phyloP scores from a whole-genome alignment of 2,329 filamentous ascomycete species.

The Fusarium torreyae region DNA sequence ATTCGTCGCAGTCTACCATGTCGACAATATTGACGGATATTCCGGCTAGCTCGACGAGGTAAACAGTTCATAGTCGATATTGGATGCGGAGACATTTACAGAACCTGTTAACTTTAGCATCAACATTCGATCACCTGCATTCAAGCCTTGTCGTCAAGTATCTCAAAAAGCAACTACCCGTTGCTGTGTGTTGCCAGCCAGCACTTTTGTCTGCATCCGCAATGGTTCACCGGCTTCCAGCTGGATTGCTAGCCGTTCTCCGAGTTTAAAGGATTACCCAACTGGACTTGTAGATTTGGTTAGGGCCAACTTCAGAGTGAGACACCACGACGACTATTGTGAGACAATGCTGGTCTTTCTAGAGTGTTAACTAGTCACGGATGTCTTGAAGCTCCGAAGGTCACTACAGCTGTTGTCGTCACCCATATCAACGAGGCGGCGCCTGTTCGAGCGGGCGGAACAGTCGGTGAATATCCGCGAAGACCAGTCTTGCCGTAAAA shows the following conservation, averaged over 20 bases:
- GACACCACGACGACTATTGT: constrained; percentile 39
- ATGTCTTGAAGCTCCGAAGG: constrained; percentile 33
- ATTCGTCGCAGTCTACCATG: constrained; percentile 31
- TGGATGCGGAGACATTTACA: constrained; percentile 28
- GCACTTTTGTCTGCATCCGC: constrained; percentile 25
- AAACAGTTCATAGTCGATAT: constrained; percentile 20
- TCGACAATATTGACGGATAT: constrained; percentile 31
- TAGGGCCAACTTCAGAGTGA: constrained; percentile 16
- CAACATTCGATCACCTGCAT: constrained; percentile 33
- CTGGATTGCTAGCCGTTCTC: constrained; percentile 23
- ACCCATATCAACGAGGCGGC: constrained; percentile 34
- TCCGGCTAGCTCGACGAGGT: constrained; percentile 29
- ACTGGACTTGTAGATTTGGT: constrained; percentile 12
- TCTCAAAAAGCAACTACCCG: constrained; percentile 36
- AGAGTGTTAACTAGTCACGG: constrained; percentile 21
- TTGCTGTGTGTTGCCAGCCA: constrained; percentile 36
- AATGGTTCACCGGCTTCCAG: constrained; percentile 12
- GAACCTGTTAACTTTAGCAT: constrained; percentile 32
- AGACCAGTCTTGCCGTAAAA: constrained; percentile 25
- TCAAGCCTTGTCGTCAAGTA: constrained; percentile 21
- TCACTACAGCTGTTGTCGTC: constrained; percentile 29
- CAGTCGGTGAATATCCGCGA: constrained; percentile 49
- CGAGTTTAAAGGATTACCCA: constrained; percentile 23
- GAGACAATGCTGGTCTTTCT: constrained; percentile 41
- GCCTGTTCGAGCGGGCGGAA: constrained; percentile 37